Base-by-base conservation (phyloP, 176 grass and related monocot genomes). In the Chloris gayana region DNA sequence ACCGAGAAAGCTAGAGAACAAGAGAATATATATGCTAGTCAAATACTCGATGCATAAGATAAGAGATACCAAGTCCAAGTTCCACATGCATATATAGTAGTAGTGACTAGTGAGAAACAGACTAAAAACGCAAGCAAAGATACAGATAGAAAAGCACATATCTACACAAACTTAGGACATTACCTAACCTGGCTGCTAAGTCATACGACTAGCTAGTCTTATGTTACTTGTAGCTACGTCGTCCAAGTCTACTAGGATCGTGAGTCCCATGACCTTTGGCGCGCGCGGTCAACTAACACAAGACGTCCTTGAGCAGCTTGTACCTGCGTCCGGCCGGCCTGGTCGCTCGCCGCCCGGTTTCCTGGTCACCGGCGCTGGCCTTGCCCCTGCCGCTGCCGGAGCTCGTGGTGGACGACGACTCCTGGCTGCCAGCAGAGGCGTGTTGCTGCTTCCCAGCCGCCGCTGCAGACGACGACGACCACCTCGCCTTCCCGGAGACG, bases 261-360 rank as follows among this genome's bases (percentile, higher is more conserved):
- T 42, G 79, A 49, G 59, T 54, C 34, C 19, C 72, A 50, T 57
- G 54, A 64, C 30, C 51, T 66, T 72, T 6, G 56, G n/a, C 56
- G n/a, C n/a, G n/a, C n/a, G n/a, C 83, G 63, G 65, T 70, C 70
- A 39, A 80, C 37, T 86, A 95, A 78, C 90, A 99, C 34, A 95
- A 67, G 74, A 99, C 96, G 83, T 99, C 96, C 88, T 99, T 99
- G 64, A 99, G 93, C 61, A 99, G 91, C 88, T 99, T 99, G 84
- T 99, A 99, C 88, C 96, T 92, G 82, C 97, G 97, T 63, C 87
- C 88, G 14, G 86, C 59, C 26, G 87, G 75, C 86, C 94, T 95
- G 15, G 90, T 82, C 74, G 58, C 78, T 9, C 84, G 65, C 7
- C 86, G 85, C 51, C 84, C 44, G 27, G 54, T 82, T 47, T 86